Conservation (phyloP, 2,329 filamentous ascomycete species). For the Monosporascus sp. region DNA sequence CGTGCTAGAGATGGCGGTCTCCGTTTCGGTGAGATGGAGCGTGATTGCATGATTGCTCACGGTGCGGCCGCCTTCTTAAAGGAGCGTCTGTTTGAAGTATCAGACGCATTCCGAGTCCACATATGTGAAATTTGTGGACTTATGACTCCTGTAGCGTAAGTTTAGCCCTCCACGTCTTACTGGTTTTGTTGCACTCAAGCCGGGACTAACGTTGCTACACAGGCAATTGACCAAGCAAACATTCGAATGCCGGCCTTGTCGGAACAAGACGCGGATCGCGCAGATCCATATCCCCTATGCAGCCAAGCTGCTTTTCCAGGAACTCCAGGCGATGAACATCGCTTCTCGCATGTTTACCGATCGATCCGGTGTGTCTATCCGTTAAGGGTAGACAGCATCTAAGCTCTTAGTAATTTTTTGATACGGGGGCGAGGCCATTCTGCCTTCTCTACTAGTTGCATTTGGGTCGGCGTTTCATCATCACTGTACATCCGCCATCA, state of each 20-base stretch:
- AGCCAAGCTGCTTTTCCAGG: constrained; percentile 96
- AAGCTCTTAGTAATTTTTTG: not conserved
- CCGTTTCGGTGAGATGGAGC: constrained; percentile 99
- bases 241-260: constrained; percentile 95
- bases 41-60: constrained; percentile 99
- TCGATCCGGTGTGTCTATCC: constrained; percentile 67
- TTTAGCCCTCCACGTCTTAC: constrained; percentile 26
- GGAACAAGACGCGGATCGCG: constrained; percentile 98
- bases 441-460: not conserved
- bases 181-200: not conserved
- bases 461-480: not conserved
- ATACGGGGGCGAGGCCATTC: not conserved
- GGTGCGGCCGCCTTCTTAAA: constrained; percentile 95
- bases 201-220: constrained; percentile 28
- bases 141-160: constrained; percentile 98
- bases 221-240: constrained; percentile 92
- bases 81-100: constrained; percentile 94
- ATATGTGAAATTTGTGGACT: constrained; percentile 97
- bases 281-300: constrained; percentile 98
- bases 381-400: constrained; percentile 34
- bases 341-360: constrained; percentile 95
- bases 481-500: not conserved
- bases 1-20: constrained; percentile 95
- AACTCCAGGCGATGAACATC: constrained; percentile 97
- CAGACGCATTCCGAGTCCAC: constrained; percentile 95